Percentiles rank a stretch among this genome's conserved stretches.
These are phyloP conservation scores for Posidonia australis DNA, from an alignment of 106 monocot species.

Conservation along the genomic window DNA sequence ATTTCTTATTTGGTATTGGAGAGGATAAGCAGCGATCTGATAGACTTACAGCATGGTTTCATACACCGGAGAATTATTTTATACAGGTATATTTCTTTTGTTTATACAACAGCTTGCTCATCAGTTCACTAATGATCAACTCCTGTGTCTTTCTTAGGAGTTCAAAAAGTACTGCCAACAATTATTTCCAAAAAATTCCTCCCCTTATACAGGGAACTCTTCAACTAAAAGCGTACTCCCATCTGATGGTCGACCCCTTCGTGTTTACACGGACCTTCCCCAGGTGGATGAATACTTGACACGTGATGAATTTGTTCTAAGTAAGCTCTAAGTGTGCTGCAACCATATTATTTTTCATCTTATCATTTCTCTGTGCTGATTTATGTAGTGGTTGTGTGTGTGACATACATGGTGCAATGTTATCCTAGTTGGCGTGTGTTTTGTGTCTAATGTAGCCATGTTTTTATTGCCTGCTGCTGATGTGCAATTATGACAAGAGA, in stretches of 20 bases:
- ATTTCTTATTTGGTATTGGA: conserved; percentile 87
- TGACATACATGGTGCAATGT: no score
- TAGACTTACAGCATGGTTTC: conserved; percentile 98
- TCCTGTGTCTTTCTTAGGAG: conserved; percentile 31
- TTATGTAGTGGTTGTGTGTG: no score
- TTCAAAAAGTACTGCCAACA: conserved; percentile 49
- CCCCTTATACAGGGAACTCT: conserved; percentile 3
- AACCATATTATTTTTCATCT: background rate
- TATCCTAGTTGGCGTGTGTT: no score
- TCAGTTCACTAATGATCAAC: background rate
- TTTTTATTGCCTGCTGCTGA: no score
- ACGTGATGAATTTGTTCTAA: conserved; percentile 71
- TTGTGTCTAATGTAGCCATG: no score
- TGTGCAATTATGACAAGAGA: no score
- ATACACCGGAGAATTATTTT: conserved; percentile 89
- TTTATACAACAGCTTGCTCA: background rate
- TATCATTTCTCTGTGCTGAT: background rate
- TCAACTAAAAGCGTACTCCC: conserved; percentile 40
- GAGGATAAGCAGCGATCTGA: conserved; percentile 92
- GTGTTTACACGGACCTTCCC: conserved; percentile 80
- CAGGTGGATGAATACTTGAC: conserved; percentile 79
- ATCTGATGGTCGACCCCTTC: conserved; percentile 35
- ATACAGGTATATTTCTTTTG: conserved; percentile 46
- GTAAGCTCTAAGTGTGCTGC: conserved; percentile 29
- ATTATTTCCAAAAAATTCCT: conserved; percentile 15